Conservation (phyloP, 2,329 filamentous ascomycete genomes). For the Dothistroma pini region DNA sequence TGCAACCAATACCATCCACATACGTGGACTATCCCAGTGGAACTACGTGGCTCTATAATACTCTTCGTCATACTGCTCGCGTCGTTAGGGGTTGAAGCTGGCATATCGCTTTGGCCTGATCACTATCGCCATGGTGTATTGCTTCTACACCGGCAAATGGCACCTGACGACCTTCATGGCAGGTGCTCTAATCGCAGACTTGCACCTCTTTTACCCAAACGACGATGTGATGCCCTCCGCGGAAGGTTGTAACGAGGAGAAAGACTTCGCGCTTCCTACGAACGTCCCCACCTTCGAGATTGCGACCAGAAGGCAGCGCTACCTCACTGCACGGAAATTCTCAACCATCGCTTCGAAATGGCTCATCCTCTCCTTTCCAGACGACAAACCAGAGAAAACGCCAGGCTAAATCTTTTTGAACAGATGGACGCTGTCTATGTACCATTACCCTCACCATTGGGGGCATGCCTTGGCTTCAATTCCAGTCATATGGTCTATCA, state of each 20-base stretch:
- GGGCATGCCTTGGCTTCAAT: conserved; percentile 12
- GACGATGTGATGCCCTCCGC: background rate
- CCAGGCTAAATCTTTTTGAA: conserved; percentile 7
- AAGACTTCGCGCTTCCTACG: background rate
- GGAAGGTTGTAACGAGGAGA: background rate
- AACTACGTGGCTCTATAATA: conserved; percentile 13
- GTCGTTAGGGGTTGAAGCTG: conserved; percentile 9
- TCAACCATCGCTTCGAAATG: conserved; percentile 1
- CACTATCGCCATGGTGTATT: conserved; percentile 5
- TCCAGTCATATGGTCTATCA: conserved; percentile 11
- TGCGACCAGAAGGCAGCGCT: background rate
- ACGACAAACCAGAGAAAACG: conserved; percentile 11
- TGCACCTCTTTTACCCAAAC: background rate
- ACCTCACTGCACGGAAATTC: background rate
- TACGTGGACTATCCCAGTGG: conserved; percentile 17
- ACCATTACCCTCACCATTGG: conserved; percentile 7
- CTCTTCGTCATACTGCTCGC: conserved; percentile 14
- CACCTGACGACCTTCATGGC: conserved; percentile 17
- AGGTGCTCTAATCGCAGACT: conserved; percentile 14
- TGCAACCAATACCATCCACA: conserved; percentile 13
- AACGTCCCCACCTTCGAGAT: background rate
- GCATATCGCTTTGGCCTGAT: conserved; percentile 12
- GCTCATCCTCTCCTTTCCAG: conserved; percentile 14
- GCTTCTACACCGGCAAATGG: conserved; percentile 8
- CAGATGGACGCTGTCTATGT: conserved; percentile 1